Evolutionary conservation across 495 filamentous ascomycete species (phyloP), one percentile per base, ranked within the genome.

Genomic region (Annulohypoxylon nitens): DNA sequence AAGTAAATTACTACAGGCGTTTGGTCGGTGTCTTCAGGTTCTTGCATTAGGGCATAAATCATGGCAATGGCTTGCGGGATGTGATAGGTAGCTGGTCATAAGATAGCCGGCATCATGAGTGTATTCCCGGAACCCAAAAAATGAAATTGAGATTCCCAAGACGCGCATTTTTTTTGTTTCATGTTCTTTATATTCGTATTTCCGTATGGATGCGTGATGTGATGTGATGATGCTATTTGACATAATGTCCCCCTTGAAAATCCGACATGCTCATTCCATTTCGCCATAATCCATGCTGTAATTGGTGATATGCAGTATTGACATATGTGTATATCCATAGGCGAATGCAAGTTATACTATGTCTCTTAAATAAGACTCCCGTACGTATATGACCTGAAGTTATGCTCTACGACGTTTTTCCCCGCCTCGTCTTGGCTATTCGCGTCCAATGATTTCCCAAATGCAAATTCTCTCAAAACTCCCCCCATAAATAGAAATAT

Each of bases 1-100:
- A 96, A 97, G 88, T 94, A 94, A 73, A 79, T 79, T 85, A 75
- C 67, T 76, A 71, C 67, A 76, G 81, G 82, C 71, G 80, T 84
- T 83, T 73, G 78, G 76, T 83, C 64, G 77, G 77, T 79, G 75
- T 79, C 75, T 79, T 79, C 75, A 72, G 75, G 77, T 77, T 79
- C 69, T 75, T 79, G 72, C 77, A 79, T 75, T 79, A 73, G 72
- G 77, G 73, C 77, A 79, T 79, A 76, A 78, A 73, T 75, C 77
- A 75, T 69, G 64, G 72, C 61, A 65, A 75, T 70, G 75, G 72
- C 72, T 70, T 74, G 72, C 57, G 73, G 77, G 69, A 65, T 37
- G 73, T 37, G 73, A 69, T 60, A 65, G 67, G 58, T 59, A 18
- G 63, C 72, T 75, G 64, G 75, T 67, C 55, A 73, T 67, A 63